These are phyloP conservation scores for Tarenaya hassleriana DNA, from an alignment of 345 rosid species.

Conservation along the genomic window DNA sequence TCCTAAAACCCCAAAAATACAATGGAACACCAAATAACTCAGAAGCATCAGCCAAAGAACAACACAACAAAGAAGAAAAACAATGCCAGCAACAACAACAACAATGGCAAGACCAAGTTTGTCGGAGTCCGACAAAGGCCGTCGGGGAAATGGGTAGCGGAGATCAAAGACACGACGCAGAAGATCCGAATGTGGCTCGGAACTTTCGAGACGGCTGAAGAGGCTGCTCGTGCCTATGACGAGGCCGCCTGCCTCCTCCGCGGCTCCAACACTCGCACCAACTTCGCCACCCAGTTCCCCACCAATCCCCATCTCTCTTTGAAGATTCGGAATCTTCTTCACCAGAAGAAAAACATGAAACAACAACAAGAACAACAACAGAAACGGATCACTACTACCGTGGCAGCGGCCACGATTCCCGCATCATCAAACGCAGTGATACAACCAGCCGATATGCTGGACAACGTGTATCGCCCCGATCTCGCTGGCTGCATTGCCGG, in stretches of 20 bases:
- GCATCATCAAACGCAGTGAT: background rate
- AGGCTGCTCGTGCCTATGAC: constrained; percentile 86
- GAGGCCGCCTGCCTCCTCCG: constrained; percentile 87
- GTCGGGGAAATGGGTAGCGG: constrained; percentile 91
- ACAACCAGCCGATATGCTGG: constrained; percentile 26
- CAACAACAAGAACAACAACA: constrained; percentile 23
- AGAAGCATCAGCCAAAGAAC: constrained; percentile 9
- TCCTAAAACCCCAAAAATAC: background rate
- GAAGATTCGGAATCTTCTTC: constrained; percentile 69
- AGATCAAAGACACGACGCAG: constrained; percentile 83
- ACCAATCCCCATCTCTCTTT: constrained; percentile 53
- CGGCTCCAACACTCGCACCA: constrained; percentile 79
- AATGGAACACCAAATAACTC: constrained; percentile 36
- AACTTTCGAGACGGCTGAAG: constrained; percentile 71
- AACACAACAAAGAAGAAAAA: constrained; percentile 17
- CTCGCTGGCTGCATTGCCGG: constrained; percentile 31
- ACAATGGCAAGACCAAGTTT: constrained; percentile 40
- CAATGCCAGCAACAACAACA: constrained; percentile 6
- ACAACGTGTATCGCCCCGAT: constrained; percentile 53
- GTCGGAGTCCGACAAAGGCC: constrained; percentile 90
- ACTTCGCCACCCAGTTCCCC: constrained; percentile 47
- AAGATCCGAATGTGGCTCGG: constrained; percentile 95
- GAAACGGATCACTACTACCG: constrained; percentile 11
- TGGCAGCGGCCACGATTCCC: constrained; percentile 6
- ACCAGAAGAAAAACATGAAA: constrained; percentile 50